A percentile compares a stretch with the other conserved stretches of the same genome.
These are phyloP conservation scores for Raddia guianensis DNA, from an alignment of 176 grass and related monocot genomes.

Conservation along the genomic window DNA sequence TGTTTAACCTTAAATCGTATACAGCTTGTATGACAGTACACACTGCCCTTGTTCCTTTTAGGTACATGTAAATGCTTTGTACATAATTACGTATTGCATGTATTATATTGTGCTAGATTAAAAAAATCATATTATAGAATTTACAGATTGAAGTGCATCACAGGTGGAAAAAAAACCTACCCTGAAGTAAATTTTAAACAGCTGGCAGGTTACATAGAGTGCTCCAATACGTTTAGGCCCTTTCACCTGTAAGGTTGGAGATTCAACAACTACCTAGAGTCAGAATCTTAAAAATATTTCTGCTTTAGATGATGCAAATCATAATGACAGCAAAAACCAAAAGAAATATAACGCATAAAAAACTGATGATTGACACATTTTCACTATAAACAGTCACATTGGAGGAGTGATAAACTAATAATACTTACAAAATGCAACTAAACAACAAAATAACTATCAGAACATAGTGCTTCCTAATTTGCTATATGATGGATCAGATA, in stretches of 20 bases:
- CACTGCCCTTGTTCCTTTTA: constrained; percentile 11
- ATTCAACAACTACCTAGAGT: constrained; percentile 10
- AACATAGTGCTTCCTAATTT: neutral
- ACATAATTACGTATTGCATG: neutral
- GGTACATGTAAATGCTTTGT: neutral
- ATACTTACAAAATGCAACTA: neutral
- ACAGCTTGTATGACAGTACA: neutral
- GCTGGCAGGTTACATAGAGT: constrained; percentile 89
- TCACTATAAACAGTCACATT: constrained; percentile 6
- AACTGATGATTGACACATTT: neutral
- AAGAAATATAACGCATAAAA: neutral
- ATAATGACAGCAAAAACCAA: neutral
- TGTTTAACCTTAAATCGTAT: neutral
- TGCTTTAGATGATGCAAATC: neutral
- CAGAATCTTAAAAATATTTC: constrained; percentile 23
- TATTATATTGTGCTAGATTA: neutral
- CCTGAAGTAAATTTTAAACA: constrained; percentile 99
- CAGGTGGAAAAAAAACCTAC: constrained; percentile 44
- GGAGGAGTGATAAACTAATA: neutral
- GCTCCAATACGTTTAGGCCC: constrained; percentile 90
- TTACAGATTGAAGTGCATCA: constrained; percentile 1
- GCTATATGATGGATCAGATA: constrained; percentile 19
- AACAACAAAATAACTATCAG: constrained; percentile 25
- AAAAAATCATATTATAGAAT: neutral
- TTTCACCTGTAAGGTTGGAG: constrained; percentile 70